Conservation (phyloP, 2,329 filamentous ascomycete species). For the Calonectria hawksworthii region DNA sequence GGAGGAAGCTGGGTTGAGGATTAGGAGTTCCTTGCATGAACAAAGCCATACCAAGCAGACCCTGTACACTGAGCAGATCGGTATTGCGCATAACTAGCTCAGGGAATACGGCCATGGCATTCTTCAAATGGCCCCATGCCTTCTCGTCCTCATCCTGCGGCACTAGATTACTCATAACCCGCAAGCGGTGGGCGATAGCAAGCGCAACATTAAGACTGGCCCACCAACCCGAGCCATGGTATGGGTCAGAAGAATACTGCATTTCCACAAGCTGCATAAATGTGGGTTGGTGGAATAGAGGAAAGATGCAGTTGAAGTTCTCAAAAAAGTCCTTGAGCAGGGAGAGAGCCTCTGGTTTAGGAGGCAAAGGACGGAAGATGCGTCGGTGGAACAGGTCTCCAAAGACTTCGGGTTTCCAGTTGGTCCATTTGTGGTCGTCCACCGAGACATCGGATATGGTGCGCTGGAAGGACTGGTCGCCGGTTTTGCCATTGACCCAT, state of each 20-base stretch:
- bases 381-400: conserved; percentile 89
- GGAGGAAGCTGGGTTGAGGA: conserved; percentile 91
- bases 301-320: conserved; percentile 99
- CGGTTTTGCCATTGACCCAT: conserved; percentile 98
- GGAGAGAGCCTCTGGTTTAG: conserved; percentile 89
- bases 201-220: conserved; percentile 94
- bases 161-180: conserved; percentile 95
- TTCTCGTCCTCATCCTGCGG: conserved; percentile 93
- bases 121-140: conserved; percentile 96
- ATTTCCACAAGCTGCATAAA: conserved; percentile 98
- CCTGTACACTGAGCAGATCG: conserved; percentile 94
- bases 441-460: conserved; percentile 95
- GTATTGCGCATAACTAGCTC: conserved; percentile 97
- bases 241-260: conserved; percentile 93
- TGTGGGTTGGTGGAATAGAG: conserved; percentile 95
- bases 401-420: conserved; percentile 99
- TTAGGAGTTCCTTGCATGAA: conserved; percentile 98
- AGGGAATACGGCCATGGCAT: conserved; percentile 92
- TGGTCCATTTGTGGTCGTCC: conserved; percentile 95
- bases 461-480: conserved; percentile 92
- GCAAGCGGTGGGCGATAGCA: conserved; percentile 91
- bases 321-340: conserved; percentile 95
- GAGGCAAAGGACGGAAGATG: conserved; percentile 85
- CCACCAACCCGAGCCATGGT: conserved; percentile 98
- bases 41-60: conserved; percentile 90